Evolutionary conservation across 2,329 filamentous ascomycete species (phyloP).

Genomic region (Cordyceps militaris): DNA sequence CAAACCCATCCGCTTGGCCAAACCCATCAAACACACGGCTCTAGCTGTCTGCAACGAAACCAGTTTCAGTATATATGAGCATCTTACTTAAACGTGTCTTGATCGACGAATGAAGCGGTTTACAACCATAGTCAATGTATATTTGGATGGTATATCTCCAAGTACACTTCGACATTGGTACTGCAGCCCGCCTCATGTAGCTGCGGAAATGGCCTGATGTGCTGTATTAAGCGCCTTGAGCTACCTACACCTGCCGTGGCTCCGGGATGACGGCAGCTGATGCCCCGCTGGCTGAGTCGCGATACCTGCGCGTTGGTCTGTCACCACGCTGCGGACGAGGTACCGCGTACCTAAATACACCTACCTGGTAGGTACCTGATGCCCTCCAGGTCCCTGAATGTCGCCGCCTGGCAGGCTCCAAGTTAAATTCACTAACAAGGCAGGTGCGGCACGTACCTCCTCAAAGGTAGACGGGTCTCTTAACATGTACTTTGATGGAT

Average conservation of each 20-base stretch:
- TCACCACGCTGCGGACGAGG: neutral
- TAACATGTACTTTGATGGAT: too few relatives aligned
- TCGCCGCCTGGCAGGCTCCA: neutral
- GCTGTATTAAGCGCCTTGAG: neutral
- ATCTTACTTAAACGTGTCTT: too few relatives aligned
- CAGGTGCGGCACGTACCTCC: neutral
- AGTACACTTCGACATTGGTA: neutral
- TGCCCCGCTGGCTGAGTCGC: neutral
- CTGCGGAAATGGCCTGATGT: neutral
- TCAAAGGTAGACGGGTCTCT: too few relatives aligned
- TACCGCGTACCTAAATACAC: neutral
- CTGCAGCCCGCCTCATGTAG: neutral
- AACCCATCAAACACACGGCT: neutral
- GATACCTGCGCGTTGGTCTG: neutral
- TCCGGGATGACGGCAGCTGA: neutral
- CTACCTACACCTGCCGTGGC: neutral
- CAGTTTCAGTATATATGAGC: neutral
- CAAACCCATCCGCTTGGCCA: too few relatives aligned
- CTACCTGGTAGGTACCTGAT: neutral
- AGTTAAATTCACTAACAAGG: neutral
- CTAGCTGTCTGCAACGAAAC: neutral
- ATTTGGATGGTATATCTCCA: neutral
- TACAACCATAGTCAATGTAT: neutral
- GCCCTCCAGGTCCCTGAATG: constrained; percentile 6
- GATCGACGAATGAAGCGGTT: neutral